phyloP scores from a whole-genome alignment of 106 monocot species.

The Platanthera guangdongensis region DNA sequence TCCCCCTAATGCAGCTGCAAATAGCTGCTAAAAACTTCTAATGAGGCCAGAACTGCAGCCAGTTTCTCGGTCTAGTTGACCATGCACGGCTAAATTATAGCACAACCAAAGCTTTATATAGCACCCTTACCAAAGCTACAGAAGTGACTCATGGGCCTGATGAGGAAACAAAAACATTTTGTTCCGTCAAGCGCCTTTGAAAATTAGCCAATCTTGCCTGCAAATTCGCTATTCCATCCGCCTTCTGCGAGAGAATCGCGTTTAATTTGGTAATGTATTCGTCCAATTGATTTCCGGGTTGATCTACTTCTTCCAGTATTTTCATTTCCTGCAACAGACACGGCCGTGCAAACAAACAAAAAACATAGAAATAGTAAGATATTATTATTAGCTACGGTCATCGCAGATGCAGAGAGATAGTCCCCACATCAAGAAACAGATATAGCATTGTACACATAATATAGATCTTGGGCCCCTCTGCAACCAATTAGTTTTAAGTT shows the following conservation, averaged over 20 bases:
- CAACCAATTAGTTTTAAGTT: too few species aligned
- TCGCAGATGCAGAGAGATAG: background rate
- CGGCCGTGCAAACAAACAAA: background rate
- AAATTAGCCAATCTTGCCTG: conserved; percentile 72
- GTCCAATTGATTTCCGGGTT: conserved; percentile 81
- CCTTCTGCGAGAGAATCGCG: conserved; percentile 72
- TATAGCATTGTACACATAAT: background rate
- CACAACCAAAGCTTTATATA: background rate
- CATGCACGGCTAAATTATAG: background rate
- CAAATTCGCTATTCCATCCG: conserved; percentile 64
- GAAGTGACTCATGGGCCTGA: conserved; percentile 18
- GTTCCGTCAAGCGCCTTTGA: conserved; percentile 79
- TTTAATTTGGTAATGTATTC: conserved; percentile 64
- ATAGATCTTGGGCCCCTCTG: too few species aligned
- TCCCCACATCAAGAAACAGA: background rate
- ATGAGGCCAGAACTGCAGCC: background rate
- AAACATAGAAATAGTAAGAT: background rate
- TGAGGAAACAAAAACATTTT: conserved; percentile 62
- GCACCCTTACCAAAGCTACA: background rate
- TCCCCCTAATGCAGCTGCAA: background rate
- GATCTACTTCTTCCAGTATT: conserved; percentile 70
- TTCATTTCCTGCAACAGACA: conserved; percentile 64
- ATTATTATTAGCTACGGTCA: background rate
- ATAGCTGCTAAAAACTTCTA: background rate
- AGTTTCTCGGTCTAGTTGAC: background rate